Evolutionary conservation across 164 flowering plant species (phyloP), one percentile per base, ranked within the genome.

Genomic region (Macadamia integrifolia): DNA sequence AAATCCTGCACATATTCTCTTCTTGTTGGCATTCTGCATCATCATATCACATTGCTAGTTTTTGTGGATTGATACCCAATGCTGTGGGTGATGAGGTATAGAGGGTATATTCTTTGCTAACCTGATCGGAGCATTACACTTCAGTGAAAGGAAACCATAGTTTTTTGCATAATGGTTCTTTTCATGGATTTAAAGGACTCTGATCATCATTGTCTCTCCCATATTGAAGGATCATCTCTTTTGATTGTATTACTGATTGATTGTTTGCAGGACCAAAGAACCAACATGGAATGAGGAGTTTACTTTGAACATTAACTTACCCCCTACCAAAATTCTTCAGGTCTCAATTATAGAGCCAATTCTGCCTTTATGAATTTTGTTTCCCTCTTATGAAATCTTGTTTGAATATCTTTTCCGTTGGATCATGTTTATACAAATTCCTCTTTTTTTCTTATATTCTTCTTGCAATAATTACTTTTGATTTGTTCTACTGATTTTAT

Each of bases 251-350:
- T 13, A 17, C 14, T 29, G 50, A 60, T 40, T 70, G 53, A 48
- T 28, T 72, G 60, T 46, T 80, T 62, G 48, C 86, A 94, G 99
- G 87, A 88, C 87, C 56, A 94, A 82, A 77, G 86, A 86, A 49
- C 99, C 99, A 53, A 80, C 80, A 48, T 94, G 99, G 99, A 86
- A 94, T 79, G 97, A 90, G 76, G 91, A 94, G 18, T 80, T 94
- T 60, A 71, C 81, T 64, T 74, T 94, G 49, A 84, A 92, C 77
- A 83, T 88, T 68, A 92, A 86, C 83, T 84, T 53, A 71, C 81
- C 84, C 32, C 82, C 88, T 0, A 67, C 66, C 13, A 83, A 80
- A 69, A 70, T 64, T 67, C 81, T 94, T 69, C 93, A 94, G 97
- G 99, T 94, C 42, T 58, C 30, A 46, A 32, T 63, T 52, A 43